Evolutionary conservation across 441 rosid species (phyloP).

Genomic region (Rhodomyrtus psidioides): DNA sequence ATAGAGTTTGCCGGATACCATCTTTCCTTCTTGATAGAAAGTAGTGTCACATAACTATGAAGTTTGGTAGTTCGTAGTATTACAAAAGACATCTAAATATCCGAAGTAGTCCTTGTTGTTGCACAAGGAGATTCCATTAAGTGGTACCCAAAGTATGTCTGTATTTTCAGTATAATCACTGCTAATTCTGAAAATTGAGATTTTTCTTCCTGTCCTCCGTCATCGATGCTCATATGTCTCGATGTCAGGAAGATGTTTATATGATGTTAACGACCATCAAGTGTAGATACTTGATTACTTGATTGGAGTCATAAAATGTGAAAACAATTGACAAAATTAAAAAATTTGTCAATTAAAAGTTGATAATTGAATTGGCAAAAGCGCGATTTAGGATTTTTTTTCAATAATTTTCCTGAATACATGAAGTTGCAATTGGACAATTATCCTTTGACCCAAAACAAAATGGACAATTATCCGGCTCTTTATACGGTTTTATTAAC

Average conservation of each 20-base stretch:
- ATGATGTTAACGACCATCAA: background rate
- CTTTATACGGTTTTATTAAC: background rate
- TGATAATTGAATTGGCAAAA: too few species aligned
- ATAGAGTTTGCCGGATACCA: background rate
- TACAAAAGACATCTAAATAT: background rate
- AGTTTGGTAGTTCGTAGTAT: background rate
- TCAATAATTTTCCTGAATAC: background rate
- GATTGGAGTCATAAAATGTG: background rate
- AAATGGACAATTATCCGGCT: background rate
- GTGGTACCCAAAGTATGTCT: background rate
- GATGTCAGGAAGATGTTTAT: background rate
- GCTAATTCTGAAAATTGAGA: background rate
- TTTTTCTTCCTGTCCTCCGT: background rate
- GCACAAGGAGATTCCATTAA: background rate
- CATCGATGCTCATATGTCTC: background rate
- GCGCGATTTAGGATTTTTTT: too few species aligned
- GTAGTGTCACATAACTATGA: background rate
- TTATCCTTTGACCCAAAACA: too few species aligned
- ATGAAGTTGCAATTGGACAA: background rate
- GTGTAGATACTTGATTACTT: background rate
- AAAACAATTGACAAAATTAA: background rate
- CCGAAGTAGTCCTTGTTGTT: background rate
- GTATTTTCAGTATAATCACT: background rate
- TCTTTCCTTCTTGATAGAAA: background rate
- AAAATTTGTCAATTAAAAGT: too few species aligned